These are phyloP conservation scores for Aquanectria penicillioides DNA, from an alignment of 2,329 filamentous ascomycete genomes.

Conservation along the genomic window DNA sequence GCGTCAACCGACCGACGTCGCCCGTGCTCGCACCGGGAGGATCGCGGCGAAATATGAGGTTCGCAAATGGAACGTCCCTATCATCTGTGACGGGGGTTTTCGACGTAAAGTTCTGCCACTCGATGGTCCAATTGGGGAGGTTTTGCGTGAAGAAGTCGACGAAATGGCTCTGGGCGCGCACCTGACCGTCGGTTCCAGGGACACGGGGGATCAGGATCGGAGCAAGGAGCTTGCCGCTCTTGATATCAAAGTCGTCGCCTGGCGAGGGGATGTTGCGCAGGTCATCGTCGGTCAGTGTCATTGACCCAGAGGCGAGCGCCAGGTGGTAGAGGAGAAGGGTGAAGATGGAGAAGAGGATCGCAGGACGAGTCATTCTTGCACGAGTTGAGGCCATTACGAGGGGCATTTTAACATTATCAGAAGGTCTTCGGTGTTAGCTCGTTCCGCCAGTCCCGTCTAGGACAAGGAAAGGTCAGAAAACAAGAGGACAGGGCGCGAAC, in stretches of 20 bases:
- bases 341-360: conserved; percentile 31
- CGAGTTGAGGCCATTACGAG: conserved; percentile 17
- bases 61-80: conserved; percentile 81
- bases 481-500: neutral
- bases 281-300: conserved; percentile 76
- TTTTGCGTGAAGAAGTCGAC: conserved; percentile 80
- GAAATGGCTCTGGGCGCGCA: conserved; percentile 81
- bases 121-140: conserved; percentile 81
- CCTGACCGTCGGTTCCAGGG: conserved; percentile 82
- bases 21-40: conserved; percentile 82
- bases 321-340: conserved; percentile 34
- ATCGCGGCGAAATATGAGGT: conserved; percentile 87
- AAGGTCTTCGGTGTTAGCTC: neutral
- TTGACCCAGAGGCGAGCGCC: conserved; percentile 51
- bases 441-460: conserved; percentile 36
- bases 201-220: conserved; percentile 91
- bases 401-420: conserved; percentile 14
- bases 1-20: conserved; percentile 81
- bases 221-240: conserved; percentile 78
- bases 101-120: conserved; percentile 90
- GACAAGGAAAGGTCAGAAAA: no score
- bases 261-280: conserved; percentile 78
- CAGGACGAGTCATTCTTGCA: conserved; percentile 31
- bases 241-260: conserved; percentile 80
- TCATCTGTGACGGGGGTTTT: conserved; percentile 80